These are phyloP conservation scores for Globisporangium cystogenes DNA, from an alignment of 352 stramenopile genomes.

Conservation along the genomic window DNA sequence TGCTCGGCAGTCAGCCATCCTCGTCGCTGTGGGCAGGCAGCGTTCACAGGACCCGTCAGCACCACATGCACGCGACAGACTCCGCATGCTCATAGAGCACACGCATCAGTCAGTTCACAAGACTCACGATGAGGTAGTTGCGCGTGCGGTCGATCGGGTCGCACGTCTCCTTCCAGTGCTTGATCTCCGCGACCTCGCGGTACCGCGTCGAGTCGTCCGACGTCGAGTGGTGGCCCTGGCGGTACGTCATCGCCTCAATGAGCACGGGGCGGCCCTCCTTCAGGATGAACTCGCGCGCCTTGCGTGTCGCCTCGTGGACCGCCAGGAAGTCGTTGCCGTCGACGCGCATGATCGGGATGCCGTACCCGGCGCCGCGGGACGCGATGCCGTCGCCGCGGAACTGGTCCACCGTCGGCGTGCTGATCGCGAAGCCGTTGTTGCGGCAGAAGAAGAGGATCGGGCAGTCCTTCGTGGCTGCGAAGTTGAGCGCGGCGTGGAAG, in stretches of 20 bases:
- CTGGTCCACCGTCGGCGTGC: slow-evolving; percentile 93
- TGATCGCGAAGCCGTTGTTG: slow-evolving; percentile 99
- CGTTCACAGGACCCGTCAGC: neutral
- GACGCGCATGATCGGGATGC: slow-evolving; percentile 95
- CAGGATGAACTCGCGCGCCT: slow-evolving; percentile 89
- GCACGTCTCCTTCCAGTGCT: slow-evolving; percentile 85
- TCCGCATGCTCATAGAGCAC: too few species aligned
- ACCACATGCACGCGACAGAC: too few species aligned
- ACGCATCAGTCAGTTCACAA: neutral
- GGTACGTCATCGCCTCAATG: slow-evolving; percentile 98
- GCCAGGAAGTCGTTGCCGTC: slow-evolving; percentile 98
- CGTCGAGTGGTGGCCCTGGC: slow-evolving; percentile 97
- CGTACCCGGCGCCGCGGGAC: slow-evolving; percentile 91
- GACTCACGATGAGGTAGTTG: slow-evolving; percentile 83
- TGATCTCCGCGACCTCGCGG: slow-evolving; percentile 90
- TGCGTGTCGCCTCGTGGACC: slow-evolving; percentile 89
- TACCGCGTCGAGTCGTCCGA: slow-evolving; percentile 98
- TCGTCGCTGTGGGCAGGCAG: slow-evolving; percentile 25
- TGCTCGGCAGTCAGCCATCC: slow-evolving; percentile 89
- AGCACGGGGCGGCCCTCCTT: slow-evolving; percentile 90
- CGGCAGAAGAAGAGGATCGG: slow-evolving; percentile 97
- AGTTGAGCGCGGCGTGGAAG: slow-evolving; percentile 96
- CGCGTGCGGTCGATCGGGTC: slow-evolving; percentile 91
- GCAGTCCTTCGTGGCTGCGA: slow-evolving; percentile 93
- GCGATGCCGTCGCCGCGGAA: slow-evolving; percentile 97